phyloP scores from a whole-genome alignment of 1,284 basidiomycete genomes.

The Porodaedalea pini region DNA sequence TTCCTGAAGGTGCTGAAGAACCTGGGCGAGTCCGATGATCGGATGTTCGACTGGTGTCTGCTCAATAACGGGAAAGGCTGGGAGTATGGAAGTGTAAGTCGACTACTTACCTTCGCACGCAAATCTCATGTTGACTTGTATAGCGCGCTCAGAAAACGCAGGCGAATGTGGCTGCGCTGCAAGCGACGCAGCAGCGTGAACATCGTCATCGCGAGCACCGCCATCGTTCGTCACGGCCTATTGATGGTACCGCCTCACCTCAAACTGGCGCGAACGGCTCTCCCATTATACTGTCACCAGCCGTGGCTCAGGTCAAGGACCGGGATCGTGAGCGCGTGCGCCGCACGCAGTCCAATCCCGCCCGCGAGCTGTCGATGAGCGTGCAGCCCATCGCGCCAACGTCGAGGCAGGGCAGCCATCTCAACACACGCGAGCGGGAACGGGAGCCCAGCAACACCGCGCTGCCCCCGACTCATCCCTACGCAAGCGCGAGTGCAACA shows the following conservation, averaged over 20 bases:
- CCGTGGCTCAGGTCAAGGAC: conserved; percentile 60
- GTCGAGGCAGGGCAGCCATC: conserved; percentile 60
- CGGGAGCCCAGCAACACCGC: background rate
- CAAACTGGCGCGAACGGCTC: conserved; percentile 37
- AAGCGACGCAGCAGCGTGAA: conserved; percentile 52
- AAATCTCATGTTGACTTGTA: conserved; percentile 20
- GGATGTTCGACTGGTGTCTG: conserved; percentile 96
- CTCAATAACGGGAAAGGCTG: conserved; percentile 87
- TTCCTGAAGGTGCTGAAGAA: conserved; percentile 92
- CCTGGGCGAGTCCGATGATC: conserved; percentile 86
- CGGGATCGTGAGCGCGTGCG: conserved; percentile 40
- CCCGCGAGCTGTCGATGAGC: conserved; percentile 46
- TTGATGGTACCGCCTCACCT: conserved; percentile 41
- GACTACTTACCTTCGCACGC: conserved; percentile 12
- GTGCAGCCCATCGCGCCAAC: conserved; percentile 60
- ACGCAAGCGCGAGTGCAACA: conserved; percentile 19
- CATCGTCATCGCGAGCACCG: conserved; percentile 55
- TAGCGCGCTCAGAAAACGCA: conserved; percentile 35
- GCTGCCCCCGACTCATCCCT: conserved; percentile 16
- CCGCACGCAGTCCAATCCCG: conserved; percentile 33
- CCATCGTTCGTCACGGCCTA: conserved; percentile 53
- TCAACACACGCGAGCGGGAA: background rate
- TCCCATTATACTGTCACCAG: conserved; percentile 58
- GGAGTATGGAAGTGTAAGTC: conserved; percentile 73
- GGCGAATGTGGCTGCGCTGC: conserved; percentile 43